Conservation (phyloP, 23 red algal species). For the Gracilariopsis chorda region DNA sequence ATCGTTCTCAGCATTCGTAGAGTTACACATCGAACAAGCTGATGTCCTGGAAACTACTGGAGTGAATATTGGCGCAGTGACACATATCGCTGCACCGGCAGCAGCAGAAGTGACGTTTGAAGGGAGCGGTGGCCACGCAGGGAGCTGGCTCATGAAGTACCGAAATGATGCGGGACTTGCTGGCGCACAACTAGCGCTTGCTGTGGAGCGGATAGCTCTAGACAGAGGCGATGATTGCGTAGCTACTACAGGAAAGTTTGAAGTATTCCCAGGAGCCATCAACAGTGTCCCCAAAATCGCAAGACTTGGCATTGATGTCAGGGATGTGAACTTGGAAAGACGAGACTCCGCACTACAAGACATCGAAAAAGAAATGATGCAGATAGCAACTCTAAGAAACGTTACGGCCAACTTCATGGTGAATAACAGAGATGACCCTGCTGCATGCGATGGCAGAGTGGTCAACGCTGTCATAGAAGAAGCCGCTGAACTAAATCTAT, state of each 20-base stretch:
- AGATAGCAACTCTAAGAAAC: background rate
- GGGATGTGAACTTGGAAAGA: conserved; percentile 41
- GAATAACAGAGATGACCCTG: conserved; percentile 20
- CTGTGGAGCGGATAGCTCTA: conserved; percentile 32
- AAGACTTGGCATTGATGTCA: conserved; percentile 30
- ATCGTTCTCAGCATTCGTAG: conserved; percentile 57
- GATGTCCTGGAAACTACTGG: conserved; percentile 26
- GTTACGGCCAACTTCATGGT: conserved; percentile 6
- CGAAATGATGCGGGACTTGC: conserved; percentile 63
- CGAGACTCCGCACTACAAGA: conserved; percentile 26
- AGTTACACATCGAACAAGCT: conserved; percentile 89
- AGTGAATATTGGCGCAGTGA: conserved; percentile 58
- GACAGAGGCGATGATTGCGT: conserved; percentile 16
- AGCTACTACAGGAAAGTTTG: conserved; percentile 55
- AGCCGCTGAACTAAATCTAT: background rate
- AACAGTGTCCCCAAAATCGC: conserved; percentile 52
- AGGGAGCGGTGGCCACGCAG: conserved; percentile 75
- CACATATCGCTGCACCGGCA: conserved; percentile 52
- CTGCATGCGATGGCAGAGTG: conserved; percentile 11
- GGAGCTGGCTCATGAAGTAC: conserved; percentile 50
- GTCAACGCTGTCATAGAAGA: conserved; percentile 2
- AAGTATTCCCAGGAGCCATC: conserved; percentile 53
- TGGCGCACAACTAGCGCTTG: conserved; percentile 45
- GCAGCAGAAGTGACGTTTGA: background rate
- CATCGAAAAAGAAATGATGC: background rate